phyloP scores from a whole-genome alignment of 1,139 yeast genomes.

The Candida albicans region DNA sequence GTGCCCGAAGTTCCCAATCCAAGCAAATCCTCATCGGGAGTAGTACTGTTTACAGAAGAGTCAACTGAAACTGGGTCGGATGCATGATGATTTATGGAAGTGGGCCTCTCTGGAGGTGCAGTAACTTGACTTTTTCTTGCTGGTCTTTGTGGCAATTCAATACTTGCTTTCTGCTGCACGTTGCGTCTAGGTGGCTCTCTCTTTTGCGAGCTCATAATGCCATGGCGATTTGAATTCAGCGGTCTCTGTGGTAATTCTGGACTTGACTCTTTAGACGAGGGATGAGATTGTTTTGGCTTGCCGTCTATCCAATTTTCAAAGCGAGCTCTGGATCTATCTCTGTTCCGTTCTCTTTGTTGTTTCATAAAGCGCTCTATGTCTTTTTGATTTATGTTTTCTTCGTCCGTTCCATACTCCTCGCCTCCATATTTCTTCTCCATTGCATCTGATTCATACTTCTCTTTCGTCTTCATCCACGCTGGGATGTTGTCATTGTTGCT shows the following conservation, averaged over 20 bases:
- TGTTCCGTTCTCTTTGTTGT: slow-evolving; percentile 40
- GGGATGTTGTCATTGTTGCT: slow-evolving; percentile 49
- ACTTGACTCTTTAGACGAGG: not conserved
- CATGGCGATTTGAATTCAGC: not conserved
- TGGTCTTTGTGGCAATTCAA: not conserved
- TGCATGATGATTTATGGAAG: not conserved
- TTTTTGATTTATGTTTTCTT: slow-evolving; percentile 44
- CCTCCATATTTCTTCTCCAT: slow-evolving; percentile 38
- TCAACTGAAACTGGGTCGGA: not conserved
- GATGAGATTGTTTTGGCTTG: not conserved
- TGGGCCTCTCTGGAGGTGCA: not conserved
- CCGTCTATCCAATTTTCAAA: not conserved
- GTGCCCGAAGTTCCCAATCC: slow-evolving; percentile 14
- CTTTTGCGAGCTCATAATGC: not conserved
- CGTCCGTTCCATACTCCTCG: slow-evolving; percentile 46
- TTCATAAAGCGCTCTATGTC: slow-evolving; percentile 42
- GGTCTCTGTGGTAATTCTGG: slow-evolving; percentile 8
- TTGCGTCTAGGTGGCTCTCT: not conserved
- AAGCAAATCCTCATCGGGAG: slow-evolving; percentile 27
- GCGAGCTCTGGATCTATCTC: slow-evolving; percentile 22
- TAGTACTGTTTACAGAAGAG: not conserved
- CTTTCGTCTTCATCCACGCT: slow-evolving; percentile 75
- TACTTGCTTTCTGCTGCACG: not conserved
- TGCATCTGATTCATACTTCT: slow-evolving; percentile 45
- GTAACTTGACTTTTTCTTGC: not conserved